phyloP scores from a whole-genome alignment of 495 filamentous ascomycete species.

The Letharia lupina region DNA sequence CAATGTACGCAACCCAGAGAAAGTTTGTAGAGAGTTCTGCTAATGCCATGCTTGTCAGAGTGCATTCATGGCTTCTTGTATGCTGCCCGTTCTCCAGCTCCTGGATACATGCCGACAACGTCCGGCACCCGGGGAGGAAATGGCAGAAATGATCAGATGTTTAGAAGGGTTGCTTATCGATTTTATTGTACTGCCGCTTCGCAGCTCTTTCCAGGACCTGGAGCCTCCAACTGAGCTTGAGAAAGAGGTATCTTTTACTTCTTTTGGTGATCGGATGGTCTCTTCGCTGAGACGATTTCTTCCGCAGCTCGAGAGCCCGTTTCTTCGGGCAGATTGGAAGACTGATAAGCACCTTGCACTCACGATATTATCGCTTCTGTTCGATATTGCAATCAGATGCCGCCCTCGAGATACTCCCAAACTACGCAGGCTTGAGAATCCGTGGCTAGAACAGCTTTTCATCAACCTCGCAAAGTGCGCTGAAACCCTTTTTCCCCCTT shows the following conservation, averaged over 20 bases:
- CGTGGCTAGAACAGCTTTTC: constrained; percentile 63
- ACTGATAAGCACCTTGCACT: constrained; percentile 24
- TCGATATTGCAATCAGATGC: constrained; percentile 48
- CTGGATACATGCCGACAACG: constrained; percentile 18
- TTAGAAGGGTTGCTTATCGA: constrained; percentile 58
- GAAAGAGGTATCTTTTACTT: background rate
- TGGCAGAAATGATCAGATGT: constrained; percentile 20
- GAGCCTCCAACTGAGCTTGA: background rate
- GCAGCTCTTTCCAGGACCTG: constrained; percentile 40
- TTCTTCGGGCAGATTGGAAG: constrained; percentile 8
- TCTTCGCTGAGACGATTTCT: background rate
- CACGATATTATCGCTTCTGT: constrained; percentile 33
- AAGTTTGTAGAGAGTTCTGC: background rate
- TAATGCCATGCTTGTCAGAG: constrained; percentile 12
- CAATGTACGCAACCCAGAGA: constrained; percentile 29
- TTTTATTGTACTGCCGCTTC: constrained; percentile 62
- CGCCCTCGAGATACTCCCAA: constrained; percentile 47
- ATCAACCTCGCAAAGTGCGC: constrained; percentile 35
- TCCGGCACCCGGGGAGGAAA: background rate
- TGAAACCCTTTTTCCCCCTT: constrained; percentile 2
- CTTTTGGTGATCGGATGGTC: constrained; percentile 3
- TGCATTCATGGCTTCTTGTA: constrained; percentile 24
- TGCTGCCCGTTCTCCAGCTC: constrained; percentile 27
- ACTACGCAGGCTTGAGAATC: constrained; percentile 47
- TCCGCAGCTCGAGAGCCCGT: background rate